Conservation (phyloP, 1,284 basidiomycete genomes). For the Calocybe gambosa region DNA sequence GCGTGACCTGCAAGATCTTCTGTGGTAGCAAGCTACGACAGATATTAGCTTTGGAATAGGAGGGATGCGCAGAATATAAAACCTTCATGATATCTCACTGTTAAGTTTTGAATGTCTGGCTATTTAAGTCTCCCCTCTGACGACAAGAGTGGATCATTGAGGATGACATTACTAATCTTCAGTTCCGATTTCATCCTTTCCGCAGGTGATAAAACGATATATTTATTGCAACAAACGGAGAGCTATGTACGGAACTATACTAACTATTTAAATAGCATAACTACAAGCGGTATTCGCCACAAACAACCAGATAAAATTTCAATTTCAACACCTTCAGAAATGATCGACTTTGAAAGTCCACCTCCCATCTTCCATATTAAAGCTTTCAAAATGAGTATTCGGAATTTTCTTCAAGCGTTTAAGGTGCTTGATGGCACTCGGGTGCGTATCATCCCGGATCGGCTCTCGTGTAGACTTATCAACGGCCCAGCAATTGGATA, state of each 20-base stretch:
- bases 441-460: conserved; percentile 78
- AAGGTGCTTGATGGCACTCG: conserved; percentile 71
- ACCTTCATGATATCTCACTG: conserved; percentile 14
- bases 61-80: neutral
- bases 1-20: conserved; percentile 48
- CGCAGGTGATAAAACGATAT: conserved; percentile 1
- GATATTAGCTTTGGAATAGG: neutral
- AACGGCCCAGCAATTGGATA: conserved; percentile 83
- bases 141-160: neutral
- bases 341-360: conserved; percentile 96
- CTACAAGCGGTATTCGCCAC: conserved; percentile 1
- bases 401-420: conserved; percentile 83
- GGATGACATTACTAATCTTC: conserved; percentile 6
- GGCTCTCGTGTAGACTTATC: conserved; percentile 92
- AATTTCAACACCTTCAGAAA: conserved; percentile 45
- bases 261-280: conserved; percentile 12
- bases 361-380: conserved; percentile 74
- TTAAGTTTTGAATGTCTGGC: conserved; percentile 1
- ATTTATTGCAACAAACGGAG: conserved; percentile 5
- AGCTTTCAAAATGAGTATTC: conserved; percentile 82
- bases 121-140: neutral
- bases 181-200: conserved; percentile 1
- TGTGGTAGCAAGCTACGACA: conserved; percentile 33
- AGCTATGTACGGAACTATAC: conserved; percentile 10
- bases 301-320: conserved; percentile 3